Conservation (phyloP, 1,284 basidiomycete genomes). For the Cryptococcus amylolentus region DNA sequence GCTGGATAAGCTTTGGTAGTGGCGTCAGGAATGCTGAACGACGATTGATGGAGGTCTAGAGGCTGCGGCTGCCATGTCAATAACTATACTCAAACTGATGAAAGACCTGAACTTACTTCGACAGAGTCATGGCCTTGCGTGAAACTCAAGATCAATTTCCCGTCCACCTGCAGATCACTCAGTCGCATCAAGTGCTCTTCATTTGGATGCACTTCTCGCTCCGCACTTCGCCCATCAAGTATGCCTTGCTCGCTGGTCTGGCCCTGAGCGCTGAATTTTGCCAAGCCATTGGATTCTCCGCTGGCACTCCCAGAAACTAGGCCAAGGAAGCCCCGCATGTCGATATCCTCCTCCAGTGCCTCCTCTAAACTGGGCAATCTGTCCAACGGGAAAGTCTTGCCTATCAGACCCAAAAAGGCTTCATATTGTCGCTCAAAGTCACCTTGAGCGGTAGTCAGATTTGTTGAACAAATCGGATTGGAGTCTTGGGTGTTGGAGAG, state of each 20-base stretch:
- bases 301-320: constrained; percentile 55
- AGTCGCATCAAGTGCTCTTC: constrained; percentile 94
- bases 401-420: constrained; percentile 64
- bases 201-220: constrained; percentile 73
- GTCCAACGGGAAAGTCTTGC: constrained; percentile 65
- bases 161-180: constrained; percentile 76
- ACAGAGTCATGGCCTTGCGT: constrained; percentile 12
- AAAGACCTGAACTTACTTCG: no score
- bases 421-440: constrained; percentile 72
- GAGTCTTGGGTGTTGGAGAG: background rate
- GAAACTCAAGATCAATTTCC: constrained; percentile 49
- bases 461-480: constrained; percentile 7
- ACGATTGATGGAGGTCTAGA: no score
- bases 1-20: background rate
- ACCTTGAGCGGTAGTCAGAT: constrained; percentile 1
- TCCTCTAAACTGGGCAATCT: constrained; percentile 62
- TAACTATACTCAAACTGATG: no score
- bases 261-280: constrained; percentile 14
- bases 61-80: no score
- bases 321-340: constrained; percentile 83
- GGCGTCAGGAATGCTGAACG: background rate
- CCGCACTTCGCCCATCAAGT: background rate
- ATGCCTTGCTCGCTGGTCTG: constrained; percentile 30
- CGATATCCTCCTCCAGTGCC: constrained; percentile 86
- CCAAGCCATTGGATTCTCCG: background rate